Evolutionary conservation across 129 eudicot species (phyloP).

Genomic region (Sambucus nigra): DNA sequence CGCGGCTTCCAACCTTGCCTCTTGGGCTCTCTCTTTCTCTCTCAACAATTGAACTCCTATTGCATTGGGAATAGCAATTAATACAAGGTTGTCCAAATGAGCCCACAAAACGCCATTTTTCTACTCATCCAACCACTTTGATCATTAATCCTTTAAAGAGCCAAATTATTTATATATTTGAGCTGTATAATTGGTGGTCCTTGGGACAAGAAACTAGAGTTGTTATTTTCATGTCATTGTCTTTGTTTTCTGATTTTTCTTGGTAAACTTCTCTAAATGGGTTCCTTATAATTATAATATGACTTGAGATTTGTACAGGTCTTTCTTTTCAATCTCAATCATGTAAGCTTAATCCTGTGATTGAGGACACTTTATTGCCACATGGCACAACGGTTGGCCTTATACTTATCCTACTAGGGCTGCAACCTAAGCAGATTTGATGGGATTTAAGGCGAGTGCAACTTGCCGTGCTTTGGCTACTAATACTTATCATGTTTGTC

Average conservation of each 20-base stretch:
- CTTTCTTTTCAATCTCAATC: background rate
- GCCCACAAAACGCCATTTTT: background rate
- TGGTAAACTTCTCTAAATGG: too few species aligned
- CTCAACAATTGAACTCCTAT: background rate
- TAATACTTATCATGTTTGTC: too few species aligned
- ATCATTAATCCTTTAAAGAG: background rate
- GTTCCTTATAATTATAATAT: too few species aligned
- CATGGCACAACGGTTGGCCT: background rate
- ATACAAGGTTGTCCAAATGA: background rate
- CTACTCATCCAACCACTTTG: background rate
- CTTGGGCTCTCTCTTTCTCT: too few species aligned
- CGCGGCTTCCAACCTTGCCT: too few species aligned
- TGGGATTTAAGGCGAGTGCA: too few species aligned
- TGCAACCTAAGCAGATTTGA: too few species aligned
- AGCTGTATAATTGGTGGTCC: background rate
- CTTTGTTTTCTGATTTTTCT: background rate
- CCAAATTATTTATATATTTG: background rate
- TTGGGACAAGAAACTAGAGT: background rate
- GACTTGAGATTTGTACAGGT: background rate
- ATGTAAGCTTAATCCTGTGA: background rate
- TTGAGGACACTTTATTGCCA: background rate
- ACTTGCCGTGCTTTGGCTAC: too few species aligned
- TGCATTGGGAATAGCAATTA: background rate
- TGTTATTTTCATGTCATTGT: background rate
- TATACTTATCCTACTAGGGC: too few species aligned